Base-by-base conservation (phyloP, 2,329 filamentous ascomycete genomes). In the Alternaria atra region DNA sequence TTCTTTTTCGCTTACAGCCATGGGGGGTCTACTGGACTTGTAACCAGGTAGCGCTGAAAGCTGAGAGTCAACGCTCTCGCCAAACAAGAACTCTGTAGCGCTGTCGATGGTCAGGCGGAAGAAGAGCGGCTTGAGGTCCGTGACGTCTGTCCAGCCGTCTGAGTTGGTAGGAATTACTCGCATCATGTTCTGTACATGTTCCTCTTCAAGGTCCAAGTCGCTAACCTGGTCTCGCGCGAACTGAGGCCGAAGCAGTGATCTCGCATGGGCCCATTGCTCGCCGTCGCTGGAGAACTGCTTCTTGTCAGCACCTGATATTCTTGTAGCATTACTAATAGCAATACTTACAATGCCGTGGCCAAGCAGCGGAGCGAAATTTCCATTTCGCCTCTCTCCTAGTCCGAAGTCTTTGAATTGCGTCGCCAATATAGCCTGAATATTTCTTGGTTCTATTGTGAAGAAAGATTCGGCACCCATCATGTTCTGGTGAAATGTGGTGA, bases 381-480 rank as follows among this genome's bases (percentile, higher is more conserved):
- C 61, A 60, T 77, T 79, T 23, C 81, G 66, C 17, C 72, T 60
- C 7, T 66, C 55, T 1, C 79, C 79, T 5, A 83, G 55, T 3
- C 76, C 73, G 73, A 81, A 84, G 47, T 83, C 82, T 64, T 83
- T 82, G 64, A 81, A 81, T 30, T 82, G 76, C 2, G 78, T 74
- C 7, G 80, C 80, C 35, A 83, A 76, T 32, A 84, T 74, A 4
- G 77, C 71, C 65, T 84, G 81, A 15, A 84, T 70, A 47, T 82
- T 84, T 63, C 79, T 79, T 1, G 81, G 81, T 40, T 84, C 81
- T 4, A 72, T 68, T 0, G 82, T 84, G 35, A 73, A 68, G 7
- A 67, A 50, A 0, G 39, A 42, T 13, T 43, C 42, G 25, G 7
- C 40, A 5, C 71, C 71, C 50, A 73, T 39, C 6, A 73, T 8